Base-by-base conservation (phyloP, 768 basidiomycete genomes). In the Erythrobasidium yunnanense region DNA sequence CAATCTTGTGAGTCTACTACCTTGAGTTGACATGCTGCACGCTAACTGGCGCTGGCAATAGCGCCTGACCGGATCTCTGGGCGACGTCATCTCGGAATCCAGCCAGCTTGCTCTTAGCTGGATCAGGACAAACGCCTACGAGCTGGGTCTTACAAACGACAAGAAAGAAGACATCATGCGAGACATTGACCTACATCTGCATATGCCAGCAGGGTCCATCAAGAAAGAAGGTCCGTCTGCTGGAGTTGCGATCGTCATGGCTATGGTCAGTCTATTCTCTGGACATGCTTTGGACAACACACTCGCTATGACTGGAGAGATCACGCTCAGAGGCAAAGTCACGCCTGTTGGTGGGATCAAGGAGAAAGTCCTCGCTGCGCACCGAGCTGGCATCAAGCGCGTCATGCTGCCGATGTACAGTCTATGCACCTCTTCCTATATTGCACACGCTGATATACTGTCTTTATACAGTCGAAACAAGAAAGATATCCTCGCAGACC, bases 301-400 rank as follows among this genome's bases (percentile, higher is more conserved):
- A 18, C 47, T 63, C n/a, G 60, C 60, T 6, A 92, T 96, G 90
- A 96, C 93, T 0, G 93, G 93, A 18, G 93, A 99, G 77, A 90
- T 99, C 62, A 90, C 91, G 1, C 84, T 99, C 17, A 85, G 91
- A 0, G 93, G 93, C 0, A 90, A 93, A 76, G 93, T 99, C 7
- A 81, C 95, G 0, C 90, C 93, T 1, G 93, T 99, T 8, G 93
- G 93, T 6, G 93, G 93, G 0, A 77, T 97, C 69, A 96, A 95
- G 79, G 78, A 78, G 74, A 77, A 77, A 69, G 75, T 92, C 69
- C 82, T 96, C 1, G 92, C 92, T 0, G 93, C 93, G 0, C 92
- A 96, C 74, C 85, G 93, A 18, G 91, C 93, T 0, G 91, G 90
- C 2, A 93, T 96, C 79, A 90, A 87, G 78, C 92, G 87, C 0